A percentile compares a stretch with the other conserved stretches of the same genome.
phyloP scores from a whole-genome alignment of 345 rosid genomes.

The Bruguiera gymnorhiza region DNA sequence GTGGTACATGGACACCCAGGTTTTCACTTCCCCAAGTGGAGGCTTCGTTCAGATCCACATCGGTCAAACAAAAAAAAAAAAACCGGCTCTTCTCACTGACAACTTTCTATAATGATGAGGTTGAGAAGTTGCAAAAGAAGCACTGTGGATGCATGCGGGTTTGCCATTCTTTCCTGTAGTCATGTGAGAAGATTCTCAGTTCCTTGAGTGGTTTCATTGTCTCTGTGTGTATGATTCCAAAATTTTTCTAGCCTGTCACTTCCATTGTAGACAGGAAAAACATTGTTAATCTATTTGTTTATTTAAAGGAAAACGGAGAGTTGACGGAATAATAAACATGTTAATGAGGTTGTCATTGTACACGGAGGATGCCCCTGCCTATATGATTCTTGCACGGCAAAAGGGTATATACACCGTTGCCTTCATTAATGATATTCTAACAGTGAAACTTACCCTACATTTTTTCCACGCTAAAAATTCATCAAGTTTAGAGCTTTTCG shows the following conservation, averaged over 20 bases:
- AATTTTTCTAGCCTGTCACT: not conserved
- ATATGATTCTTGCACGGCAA: too few species aligned
- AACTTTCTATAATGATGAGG: not conserved
- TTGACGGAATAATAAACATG: too few species aligned
- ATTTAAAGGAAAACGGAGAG: too few species aligned
- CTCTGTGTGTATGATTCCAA: slow-evolving; percentile 18
- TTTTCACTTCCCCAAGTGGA: slow-evolving; percentile 5
- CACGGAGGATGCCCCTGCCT: too few species aligned
- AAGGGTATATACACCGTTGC: too few species aligned
- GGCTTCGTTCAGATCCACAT: slow-evolving; percentile 7
- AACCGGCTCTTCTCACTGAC: slow-evolving; percentile 5
- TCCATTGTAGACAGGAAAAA: too few species aligned
- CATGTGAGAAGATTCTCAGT: slow-evolving; percentile 16
- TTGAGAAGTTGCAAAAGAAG: slow-evolving; percentile 1
- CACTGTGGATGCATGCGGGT: slow-evolving; percentile 3
- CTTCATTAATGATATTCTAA: too few species aligned
- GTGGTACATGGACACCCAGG: slow-evolving; percentile 7
- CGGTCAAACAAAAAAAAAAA: slow-evolving; percentile 1
- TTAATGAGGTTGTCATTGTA: too few species aligned
- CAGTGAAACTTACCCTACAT: too few species aligned
- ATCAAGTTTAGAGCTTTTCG: too few species aligned
- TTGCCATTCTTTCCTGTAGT: slow-evolving; percentile 8
- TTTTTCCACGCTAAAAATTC: too few species aligned
- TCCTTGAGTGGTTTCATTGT: slow-evolving; percentile 32
- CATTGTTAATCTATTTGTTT: too few species aligned